Conservation (phyloP, 1,284 basidiomycete species). For the Ustilago bromivora region DNA sequence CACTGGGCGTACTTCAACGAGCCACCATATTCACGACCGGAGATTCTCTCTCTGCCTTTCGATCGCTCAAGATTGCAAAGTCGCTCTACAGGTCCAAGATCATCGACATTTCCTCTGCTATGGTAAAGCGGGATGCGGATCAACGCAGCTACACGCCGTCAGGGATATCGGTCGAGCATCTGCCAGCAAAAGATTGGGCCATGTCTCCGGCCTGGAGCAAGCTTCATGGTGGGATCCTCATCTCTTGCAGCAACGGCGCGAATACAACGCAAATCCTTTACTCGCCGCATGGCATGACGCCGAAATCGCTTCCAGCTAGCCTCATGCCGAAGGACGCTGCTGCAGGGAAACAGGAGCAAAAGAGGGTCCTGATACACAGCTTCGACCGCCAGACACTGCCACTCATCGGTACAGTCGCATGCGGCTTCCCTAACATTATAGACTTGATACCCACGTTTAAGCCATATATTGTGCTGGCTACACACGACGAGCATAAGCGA, state of each 20-base stretch:
- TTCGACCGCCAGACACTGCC: conserved; percentile 48
- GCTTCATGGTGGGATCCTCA: conserved; percentile 36
- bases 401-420: conserved; percentile 33
- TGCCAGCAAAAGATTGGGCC: conserved; percentile 39
- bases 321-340: neutral
- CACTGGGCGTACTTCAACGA: conserved; percentile 18
- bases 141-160: conserved; percentile 2
- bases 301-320: conserved; percentile 18
- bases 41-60: conserved; percentile 29
- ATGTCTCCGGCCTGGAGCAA: conserved; percentile 35
- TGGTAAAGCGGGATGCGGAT: conserved; percentile 16
- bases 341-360: neutral
- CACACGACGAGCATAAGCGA: conserved; percentile 46
- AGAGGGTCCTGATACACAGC: conserved; percentile 36
- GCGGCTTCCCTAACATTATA: conserved; percentile 40
- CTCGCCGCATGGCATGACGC: conserved; percentile 43
- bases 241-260: conserved; percentile 7
- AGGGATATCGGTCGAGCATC: conserved; percentile 24
- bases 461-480: conserved; percentile 29
- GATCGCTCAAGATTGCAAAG: conserved; percentile 13
- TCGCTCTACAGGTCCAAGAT: conserved; percentile 8
- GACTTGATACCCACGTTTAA: conserved; percentile 20
- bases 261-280: conserved; percentile 22
- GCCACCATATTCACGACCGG: conserved; percentile 31
- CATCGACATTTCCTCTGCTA: conserved; percentile 19